Evolutionary conservation across 257 asterid species (phyloP).

Genomic region (Striga asiatica): DNA sequence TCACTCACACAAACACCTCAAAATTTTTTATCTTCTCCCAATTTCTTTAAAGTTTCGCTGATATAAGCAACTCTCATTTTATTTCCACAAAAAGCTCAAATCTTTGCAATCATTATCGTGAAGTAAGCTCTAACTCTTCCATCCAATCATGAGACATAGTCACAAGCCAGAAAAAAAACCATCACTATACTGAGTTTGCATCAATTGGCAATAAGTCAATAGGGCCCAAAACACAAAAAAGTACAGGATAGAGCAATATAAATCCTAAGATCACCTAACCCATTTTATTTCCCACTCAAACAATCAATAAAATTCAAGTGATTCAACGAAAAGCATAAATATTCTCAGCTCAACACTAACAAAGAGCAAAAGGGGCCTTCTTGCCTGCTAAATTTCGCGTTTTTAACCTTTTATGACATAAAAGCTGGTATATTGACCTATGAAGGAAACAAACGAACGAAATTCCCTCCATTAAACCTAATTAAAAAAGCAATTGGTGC

Average conservation of each 20-base stretch:
- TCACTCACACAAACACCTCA: too few relatives aligned
- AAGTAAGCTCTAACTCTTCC: too few relatives aligned
- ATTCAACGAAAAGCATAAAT: neutral
- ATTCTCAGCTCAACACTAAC: neutral
- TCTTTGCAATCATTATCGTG: constrained; percentile 8
- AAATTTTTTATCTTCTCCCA: too few relatives aligned
- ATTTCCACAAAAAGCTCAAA: constrained; percentile 15
- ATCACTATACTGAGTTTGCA: neutral
- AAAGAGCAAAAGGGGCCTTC: too few relatives aligned
- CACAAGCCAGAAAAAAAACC: constrained; percentile 2
- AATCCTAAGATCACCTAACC: neutral
- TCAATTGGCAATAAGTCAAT: neutral
- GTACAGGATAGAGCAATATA: neutral
- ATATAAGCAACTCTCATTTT: neutral
- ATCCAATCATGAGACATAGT: too few relatives aligned
- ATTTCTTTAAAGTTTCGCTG: neutral
- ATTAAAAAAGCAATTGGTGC: constrained; percentile 8
- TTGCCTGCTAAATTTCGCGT: too few relatives aligned
- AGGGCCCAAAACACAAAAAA: neutral
- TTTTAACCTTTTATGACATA: too few relatives aligned
- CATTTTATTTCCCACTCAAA: neutral
- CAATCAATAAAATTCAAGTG: neutral
- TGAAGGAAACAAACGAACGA: neutral
- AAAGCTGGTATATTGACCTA: neutral
- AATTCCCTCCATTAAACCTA: neutral